A percentile compares a stretch with the other conserved stretches of the same genome.
Evolutionary conservation across 306 rosid genomes (phyloP).

Genomic region (Prunus dulcis): DNA sequence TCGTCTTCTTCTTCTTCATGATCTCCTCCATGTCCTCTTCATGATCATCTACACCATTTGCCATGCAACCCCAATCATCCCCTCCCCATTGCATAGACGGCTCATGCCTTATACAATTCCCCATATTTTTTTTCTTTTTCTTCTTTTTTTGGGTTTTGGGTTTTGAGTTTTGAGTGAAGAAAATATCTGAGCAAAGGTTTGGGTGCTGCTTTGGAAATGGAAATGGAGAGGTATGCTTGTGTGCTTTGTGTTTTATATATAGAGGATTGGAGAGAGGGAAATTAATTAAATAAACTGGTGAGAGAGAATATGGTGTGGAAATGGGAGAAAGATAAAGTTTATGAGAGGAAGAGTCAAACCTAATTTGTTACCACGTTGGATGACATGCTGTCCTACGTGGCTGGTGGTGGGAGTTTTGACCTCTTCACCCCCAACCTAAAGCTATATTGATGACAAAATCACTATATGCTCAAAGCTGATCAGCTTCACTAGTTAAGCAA

Average conservation of each 20-base stretch:
- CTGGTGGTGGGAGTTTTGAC: slow-evolving; percentile 21
- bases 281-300: not conserved
- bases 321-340: not conserved
- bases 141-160: not conserved
- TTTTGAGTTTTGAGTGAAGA: not conserved
- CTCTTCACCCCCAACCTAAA: slow-evolving; percentile 3
- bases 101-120: slow-evolving; percentile 65
- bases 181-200: not conserved
- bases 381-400: slow-evolving; percentile 34
- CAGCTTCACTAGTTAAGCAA: not conserved
- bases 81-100: slow-evolving; percentile 37
- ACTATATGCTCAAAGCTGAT: not conserved
- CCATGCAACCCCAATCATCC: slow-evolving; percentile 43
- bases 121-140: slow-evolving; percentile 34
- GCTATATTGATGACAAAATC: not conserved
- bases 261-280: not conserved
- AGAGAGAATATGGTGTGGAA: not conserved
- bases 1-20: not conserved
- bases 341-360: slow-evolving; percentile 33
- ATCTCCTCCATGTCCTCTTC: not conserved
- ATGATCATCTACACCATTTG: not conserved
- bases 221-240: not conserved
- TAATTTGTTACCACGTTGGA: slow-evolving; percentile 31
- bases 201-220: not conserved
- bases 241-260: not conserved